These are phyloP conservation scores for Blastomyces percursus DNA, from an alignment of 2,329 filamentous ascomycete genomes.

Conservation along the genomic window DNA sequence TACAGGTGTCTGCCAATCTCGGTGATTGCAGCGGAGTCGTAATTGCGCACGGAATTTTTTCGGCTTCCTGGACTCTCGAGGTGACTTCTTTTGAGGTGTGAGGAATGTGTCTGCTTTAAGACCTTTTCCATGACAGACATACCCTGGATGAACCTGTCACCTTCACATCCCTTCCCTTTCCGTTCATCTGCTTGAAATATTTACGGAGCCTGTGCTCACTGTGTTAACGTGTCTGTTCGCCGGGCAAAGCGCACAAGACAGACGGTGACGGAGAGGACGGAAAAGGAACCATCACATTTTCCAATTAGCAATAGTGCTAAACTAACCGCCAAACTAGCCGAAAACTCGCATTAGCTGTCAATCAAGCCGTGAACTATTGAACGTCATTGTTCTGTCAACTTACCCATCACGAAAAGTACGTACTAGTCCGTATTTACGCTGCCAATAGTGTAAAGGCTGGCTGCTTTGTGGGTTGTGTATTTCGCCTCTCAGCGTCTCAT, in stretches of 20 bases:
- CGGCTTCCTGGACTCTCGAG: too few species aligned
- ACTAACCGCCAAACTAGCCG: neutral
- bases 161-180: neutral
- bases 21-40: too few species aligned
- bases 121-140: too few species aligned
- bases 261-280: neutral
- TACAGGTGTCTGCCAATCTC: too few species aligned
- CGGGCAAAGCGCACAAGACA: neutral
- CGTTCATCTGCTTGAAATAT: neutral
- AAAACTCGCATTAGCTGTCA: neutral
- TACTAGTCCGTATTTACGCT: too few species aligned
- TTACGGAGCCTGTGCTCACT: neutral
- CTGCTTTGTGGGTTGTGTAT: neutral
- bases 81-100: too few species aligned
- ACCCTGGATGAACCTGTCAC: neutral
- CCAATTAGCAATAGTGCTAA: neutral
- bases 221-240: neutral
- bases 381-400: neutral
- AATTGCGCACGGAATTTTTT: too few species aligned
- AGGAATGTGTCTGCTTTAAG: neutral
- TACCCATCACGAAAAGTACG: too few species aligned
- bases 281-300: neutral
- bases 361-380: neutral
- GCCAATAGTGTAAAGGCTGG: neutral
- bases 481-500: too few species aligned